These are phyloP conservation scores for Malassezia japonica DNA, from an alignment of 1,284 basidiomycete species.

Conservation along the genomic window DNA sequence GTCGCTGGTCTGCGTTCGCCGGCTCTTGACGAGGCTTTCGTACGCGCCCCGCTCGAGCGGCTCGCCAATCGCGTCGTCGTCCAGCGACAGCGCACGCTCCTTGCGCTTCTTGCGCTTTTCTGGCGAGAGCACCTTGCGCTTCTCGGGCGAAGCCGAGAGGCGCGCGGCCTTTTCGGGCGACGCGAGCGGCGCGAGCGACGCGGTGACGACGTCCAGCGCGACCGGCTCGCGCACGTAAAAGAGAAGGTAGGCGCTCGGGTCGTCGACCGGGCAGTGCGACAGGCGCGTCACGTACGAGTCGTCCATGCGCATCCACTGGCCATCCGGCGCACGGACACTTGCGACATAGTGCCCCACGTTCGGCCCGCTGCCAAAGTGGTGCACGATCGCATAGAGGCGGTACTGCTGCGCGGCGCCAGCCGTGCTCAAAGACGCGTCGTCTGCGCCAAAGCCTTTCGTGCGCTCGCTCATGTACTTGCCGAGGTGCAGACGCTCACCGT, in stretches of 20 bases:
- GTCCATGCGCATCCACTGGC: slow-evolving; percentile 84
- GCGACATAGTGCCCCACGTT: slow-evolving; percentile 95
- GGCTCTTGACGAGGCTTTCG: slow-evolving; percentile 4
- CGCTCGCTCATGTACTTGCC: slow-evolving; percentile 70
- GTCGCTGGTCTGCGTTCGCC: background rate
- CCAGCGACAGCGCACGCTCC: background rate
- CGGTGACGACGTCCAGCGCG: background rate
- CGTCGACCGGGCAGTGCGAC: slow-evolving; percentile 49
- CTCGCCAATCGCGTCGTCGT: background rate
- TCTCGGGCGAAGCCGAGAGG: slow-evolving; percentile 1
- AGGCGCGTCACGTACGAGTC: slow-evolving; percentile 63
- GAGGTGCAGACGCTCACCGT: slow-evolving; percentile 68
- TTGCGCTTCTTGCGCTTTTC: background rate
- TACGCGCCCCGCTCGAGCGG: slow-evolving; percentile 3
- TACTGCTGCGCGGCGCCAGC: slow-evolving; percentile 58
- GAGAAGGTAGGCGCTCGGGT: slow-evolving; percentile 80
- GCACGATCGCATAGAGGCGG: slow-evolving; percentile 80
- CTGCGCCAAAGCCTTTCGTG: slow-evolving; percentile 5
- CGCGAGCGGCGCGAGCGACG: background rate
- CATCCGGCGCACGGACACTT: slow-evolving; percentile 64
- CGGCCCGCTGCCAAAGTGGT: slow-evolving; percentile 81
- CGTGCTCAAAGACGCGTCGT: slow-evolving; percentile 20
- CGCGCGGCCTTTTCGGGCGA: slow-evolving; percentile 2
- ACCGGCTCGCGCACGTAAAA: slow-evolving; percentile 67
- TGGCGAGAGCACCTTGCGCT: slow-evolving; percentile 3